phyloP scores from a whole-genome alignment of 2,329 filamentous ascomycete genomes.

The Verticillium zaregamsianum region DNA sequence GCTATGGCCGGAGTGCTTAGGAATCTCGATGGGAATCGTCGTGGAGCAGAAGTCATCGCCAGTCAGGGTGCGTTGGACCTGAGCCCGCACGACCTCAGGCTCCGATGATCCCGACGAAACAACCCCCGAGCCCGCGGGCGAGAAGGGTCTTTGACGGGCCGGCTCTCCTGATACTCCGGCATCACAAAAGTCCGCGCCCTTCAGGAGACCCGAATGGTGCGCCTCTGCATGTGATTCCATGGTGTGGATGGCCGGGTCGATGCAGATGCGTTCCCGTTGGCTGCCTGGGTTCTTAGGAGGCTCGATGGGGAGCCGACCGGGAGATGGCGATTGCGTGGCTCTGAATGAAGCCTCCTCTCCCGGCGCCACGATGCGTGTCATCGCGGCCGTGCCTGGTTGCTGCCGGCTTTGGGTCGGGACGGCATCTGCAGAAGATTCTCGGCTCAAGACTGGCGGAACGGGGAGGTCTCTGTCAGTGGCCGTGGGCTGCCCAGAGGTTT shows the following conservation, averaged over 20 bases:
- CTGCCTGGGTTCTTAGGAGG: neutral
- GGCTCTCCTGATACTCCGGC: constrained; percentile 11
- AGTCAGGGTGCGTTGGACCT: constrained; percentile 13
- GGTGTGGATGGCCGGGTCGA: constrained; percentile 11
- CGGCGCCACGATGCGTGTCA: neutral
- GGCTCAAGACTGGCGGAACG: constrained; percentile 13
- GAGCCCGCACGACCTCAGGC: constrained; percentile 12
- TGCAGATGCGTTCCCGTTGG: constrained; percentile 5
- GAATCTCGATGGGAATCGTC: constrained; percentile 8
- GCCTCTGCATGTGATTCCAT: constrained; percentile 8
- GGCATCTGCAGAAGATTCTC: neutral
- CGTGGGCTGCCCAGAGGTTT: constrained; percentile 10
- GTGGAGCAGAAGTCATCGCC: constrained; percentile 10
- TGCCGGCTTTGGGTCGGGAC: neutral
- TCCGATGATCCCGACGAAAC: constrained; percentile 13
- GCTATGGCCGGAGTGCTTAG: constrained; percentile 15
- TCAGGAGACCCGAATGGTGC: constrained; percentile 14
- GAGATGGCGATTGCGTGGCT: neutral
- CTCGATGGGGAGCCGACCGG: neutral
- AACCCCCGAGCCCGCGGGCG: neutral
- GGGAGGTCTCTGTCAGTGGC: constrained; percentile 17
- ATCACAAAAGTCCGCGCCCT: constrained; percentile 16
- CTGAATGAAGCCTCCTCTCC: neutral
- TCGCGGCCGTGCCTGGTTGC: neutral
- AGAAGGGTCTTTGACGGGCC: constrained; percentile 1